These are phyloP conservation scores for Colletotrichum camelliae DNA, from an alignment of 2,329 filamentous ascomycete species.

Conservation along the genomic window DNA sequence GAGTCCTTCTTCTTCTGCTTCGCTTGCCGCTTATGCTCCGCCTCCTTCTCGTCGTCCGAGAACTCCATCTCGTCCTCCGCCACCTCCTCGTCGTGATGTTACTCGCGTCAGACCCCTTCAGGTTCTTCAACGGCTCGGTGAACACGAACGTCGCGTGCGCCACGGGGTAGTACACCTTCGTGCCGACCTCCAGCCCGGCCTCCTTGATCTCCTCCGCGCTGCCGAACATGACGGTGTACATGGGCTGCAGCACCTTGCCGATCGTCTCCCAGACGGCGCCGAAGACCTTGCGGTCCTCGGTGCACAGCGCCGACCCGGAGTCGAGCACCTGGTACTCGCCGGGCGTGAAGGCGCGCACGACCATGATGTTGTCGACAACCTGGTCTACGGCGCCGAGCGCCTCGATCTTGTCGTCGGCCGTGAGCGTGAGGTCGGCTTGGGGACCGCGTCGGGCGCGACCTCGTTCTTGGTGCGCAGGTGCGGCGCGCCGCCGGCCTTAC, in stretches of 20 bases:
- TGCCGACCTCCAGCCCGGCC: constrained; percentile 70
- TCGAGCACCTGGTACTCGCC: constrained; percentile 89
- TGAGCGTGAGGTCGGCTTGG: constrained; percentile 80
- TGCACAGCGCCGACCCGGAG: constrained; percentile 82
- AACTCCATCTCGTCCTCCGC: constrained; percentile 89
- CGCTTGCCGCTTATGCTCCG: constrained; percentile 73
- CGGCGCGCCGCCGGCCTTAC: constrained; percentile 38
- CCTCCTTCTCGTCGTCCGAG: constrained; percentile 94
- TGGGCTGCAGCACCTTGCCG: constrained; percentile 82
- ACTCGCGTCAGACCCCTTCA: constrained; percentile 92
- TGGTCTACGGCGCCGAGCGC: constrained; percentile 78
- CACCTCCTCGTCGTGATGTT: constrained; percentile 95
- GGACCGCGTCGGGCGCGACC: constrained; percentile 63
- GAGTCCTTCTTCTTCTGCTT: constrained; percentile 70
- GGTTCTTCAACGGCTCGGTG: constrained; percentile 77
- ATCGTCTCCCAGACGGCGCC: constrained; percentile 86
- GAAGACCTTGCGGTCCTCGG: constrained; percentile 75
- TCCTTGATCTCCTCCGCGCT: constrained; percentile 71
- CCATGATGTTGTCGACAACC: constrained; percentile 77
- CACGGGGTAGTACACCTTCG: constrained; percentile 79
- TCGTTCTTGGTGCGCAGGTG: constrained; percentile 86
- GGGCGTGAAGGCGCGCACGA: constrained; percentile 79
- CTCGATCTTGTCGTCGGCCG: constrained; percentile 76
- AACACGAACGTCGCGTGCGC: constrained; percentile 84
- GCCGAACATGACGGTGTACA: constrained; percentile 83